Evolutionary conservation across 306 rosid genomes (phyloP).

Genomic region (Hippophae tibetana): DNA sequence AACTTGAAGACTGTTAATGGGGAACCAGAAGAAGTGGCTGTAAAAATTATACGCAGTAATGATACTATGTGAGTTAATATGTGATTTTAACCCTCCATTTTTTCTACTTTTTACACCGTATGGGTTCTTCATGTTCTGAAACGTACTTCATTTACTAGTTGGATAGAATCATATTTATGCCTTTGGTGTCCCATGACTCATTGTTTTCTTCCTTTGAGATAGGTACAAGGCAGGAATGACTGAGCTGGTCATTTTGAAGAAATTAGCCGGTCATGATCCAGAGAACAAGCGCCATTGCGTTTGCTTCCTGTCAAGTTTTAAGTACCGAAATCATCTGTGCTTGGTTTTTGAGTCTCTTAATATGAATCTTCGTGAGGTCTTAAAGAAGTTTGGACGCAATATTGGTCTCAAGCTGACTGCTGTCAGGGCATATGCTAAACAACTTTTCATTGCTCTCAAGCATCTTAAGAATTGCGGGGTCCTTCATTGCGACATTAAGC

Average conservation of each 20-base stretch:
- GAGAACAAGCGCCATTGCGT: constrained; percentile 99
- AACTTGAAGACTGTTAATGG: constrained; percentile 63
- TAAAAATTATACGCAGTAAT: constrained; percentile 90
- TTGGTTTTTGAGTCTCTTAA: constrained; percentile 99
- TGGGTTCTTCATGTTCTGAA: neutral
- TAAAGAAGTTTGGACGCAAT: constrained; percentile 99
- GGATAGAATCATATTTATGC: neutral
- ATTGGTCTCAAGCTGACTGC: constrained; percentile 97
- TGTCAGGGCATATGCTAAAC: constrained; percentile 90
- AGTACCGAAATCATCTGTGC: constrained; percentile 98
- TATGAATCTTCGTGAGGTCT: constrained; percentile 99
- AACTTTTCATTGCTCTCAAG: constrained; percentile 92
- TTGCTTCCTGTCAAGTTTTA: constrained; percentile 94
- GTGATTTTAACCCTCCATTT: neutral
- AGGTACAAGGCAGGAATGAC: constrained; percentile 99
- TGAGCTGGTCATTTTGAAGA: constrained; percentile 82
- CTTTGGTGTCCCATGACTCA: constrained; percentile 6
- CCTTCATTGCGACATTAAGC: constrained; percentile 98
- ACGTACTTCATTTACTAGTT: neutral
- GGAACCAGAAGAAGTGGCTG: constrained; percentile 93
- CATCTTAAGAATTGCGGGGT: constrained; percentile 97
- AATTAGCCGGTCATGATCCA: constrained; percentile 97
- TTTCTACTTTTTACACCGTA: constrained; percentile 3
- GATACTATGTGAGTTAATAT: constrained; percentile 73
- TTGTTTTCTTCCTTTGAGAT: constrained; percentile 17